Base-by-base conservation (phyloP, 768 basidiomycete genomes). In the Auricularia auricula-judae region DNA sequence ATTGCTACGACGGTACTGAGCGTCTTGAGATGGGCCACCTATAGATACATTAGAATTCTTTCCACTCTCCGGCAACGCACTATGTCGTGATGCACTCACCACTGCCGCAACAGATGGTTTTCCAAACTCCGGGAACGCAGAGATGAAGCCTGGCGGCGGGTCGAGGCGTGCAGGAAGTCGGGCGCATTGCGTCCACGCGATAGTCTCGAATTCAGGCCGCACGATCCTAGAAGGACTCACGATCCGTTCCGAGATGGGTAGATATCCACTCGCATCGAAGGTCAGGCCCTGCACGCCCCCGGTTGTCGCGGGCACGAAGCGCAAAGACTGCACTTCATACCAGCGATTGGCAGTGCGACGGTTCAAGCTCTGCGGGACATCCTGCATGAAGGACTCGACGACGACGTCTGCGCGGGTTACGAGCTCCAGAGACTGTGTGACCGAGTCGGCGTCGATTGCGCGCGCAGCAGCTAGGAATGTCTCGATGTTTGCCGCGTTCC, bases 161-260 rank as follows among this genome's bases (percentile, higher is more conserved):
- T 71, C 67, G 14, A 16, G 36, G 18, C 36, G 16, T 3, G 63
- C 60, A 2, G 64, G 44, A 36, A 77, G 76, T 16, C 71, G 63
- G 2, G 74, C 80, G n/a, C 80, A 70, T 63, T 84, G 82, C 3
- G 80, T 80, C 82, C 82, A 84, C 5, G 77, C 77, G 11, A 84
- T 72, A 0, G 76, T 64, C 67, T 78, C 76, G 61, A 72, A 76
- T 42, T 78, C 72, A 18, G 70, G 59, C 39, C 73, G 74, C 10
- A 82, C 73, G 1, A 81, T 65, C 59, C 81, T 65, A 4, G 54
- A 67, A 0, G 82, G 81, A 0, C 76, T 68, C 2, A 81, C 76
- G 12, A 82, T 64, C 1, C 36, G 43, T 4, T 72, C 75, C 23
- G 81, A 67, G 7, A 56, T 63, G 1, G 65, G 66, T 42, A 76